Conservation (phyloP, 2,329 filamentous ascomycete species). For the Amauroascus verrucosus region DNA sequence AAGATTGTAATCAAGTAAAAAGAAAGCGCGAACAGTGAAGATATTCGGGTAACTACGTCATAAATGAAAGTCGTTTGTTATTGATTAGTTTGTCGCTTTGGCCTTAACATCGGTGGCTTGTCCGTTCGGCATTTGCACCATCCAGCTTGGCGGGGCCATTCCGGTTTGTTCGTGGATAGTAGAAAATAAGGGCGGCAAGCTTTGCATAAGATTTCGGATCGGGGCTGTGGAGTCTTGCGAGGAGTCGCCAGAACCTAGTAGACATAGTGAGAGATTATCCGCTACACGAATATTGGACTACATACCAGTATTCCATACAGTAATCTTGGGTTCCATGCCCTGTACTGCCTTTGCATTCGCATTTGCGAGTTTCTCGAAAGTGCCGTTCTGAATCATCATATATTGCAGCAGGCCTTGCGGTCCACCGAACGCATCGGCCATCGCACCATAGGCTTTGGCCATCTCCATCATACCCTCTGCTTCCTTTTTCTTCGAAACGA, state of each 20-base stretch:
- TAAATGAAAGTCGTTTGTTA: not conserved
- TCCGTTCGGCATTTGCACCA: constrained; percentile 43
- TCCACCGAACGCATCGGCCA: constrained; percentile 64
- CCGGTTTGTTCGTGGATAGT: constrained; percentile 87
- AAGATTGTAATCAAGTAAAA: not conserved
- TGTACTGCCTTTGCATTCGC: constrained; percentile 67
- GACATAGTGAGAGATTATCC: too few species aligned
- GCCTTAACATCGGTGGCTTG: constrained; percentile 7
- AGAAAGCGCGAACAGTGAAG: too few species aligned
- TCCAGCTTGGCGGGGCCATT: constrained; percentile 67
- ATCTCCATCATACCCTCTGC: constrained; percentile 67
- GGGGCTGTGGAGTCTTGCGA: constrained; percentile 49
- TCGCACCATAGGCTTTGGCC: constrained; percentile 66
- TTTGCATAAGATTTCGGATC: constrained; percentile 75
- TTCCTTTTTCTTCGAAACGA: constrained; percentile 56
- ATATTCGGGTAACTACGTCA: too few species aligned
- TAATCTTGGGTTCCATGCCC: constrained; percentile 79
- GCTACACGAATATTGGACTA: not conserved
- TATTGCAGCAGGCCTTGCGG: constrained; percentile 69
- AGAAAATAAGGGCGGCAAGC: constrained; percentile 67
- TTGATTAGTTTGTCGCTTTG: not conserved
- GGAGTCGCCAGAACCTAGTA: constrained; percentile 34
- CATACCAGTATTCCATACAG: constrained; percentile 71
- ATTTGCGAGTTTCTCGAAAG: constrained; percentile 64
- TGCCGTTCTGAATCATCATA: constrained; percentile 77